Evolutionary conservation across 306 rosid genomes (phyloP).

Genomic region (Cucurbita maxima): DNA sequence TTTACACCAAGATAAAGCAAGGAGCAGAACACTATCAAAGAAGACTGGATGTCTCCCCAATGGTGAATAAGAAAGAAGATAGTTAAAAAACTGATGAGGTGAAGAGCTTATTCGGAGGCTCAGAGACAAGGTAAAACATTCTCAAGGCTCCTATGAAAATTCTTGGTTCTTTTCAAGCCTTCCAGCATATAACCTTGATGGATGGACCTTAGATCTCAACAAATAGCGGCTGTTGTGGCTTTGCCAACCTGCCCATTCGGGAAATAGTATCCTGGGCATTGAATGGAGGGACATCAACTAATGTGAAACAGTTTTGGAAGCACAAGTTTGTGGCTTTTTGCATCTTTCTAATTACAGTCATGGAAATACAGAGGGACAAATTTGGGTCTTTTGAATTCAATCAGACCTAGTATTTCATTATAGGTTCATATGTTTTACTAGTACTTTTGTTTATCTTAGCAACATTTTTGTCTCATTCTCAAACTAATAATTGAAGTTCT

Average conservation of each 20-base stretch:
- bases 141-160: not conserved
- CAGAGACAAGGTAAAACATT: not conserved
- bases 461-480: too few species aligned
- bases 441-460: not conserved
- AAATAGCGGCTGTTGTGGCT: not conserved
- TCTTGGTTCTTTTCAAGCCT: not conserved
- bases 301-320: not conserved
- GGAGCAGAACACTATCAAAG: too few species aligned
- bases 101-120: not conserved
- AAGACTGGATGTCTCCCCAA: too few species aligned
- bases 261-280: not conserved
- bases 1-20: too few species aligned
- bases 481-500: not conserved
- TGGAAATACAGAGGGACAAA: not conserved
- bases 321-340: not conserved
- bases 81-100: not conserved
- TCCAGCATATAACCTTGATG: not conserved
- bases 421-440: not conserved
- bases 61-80: too few species aligned
- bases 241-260: not conserved
- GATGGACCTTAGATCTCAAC: not conserved
- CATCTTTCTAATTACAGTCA: not conserved
- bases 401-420: not conserved
- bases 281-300: not conserved
- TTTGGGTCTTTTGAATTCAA: not conserved